phyloP scores from a whole-genome alignment of 192 early-diverging fungal genomes.

The Entrophospora sp. region DNA sequence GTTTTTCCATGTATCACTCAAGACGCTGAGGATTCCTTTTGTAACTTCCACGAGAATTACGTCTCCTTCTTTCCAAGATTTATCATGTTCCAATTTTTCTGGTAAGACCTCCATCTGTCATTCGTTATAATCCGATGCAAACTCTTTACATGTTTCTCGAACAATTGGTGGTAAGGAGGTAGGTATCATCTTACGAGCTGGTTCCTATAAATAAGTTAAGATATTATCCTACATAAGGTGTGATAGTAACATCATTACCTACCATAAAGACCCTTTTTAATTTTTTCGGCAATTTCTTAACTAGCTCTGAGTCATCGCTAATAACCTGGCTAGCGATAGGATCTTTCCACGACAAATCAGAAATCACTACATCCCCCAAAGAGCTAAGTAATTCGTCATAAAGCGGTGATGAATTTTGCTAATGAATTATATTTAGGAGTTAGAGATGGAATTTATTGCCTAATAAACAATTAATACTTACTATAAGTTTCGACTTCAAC shows the following conservation, averaged over 20 bases:
- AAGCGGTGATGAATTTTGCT: neutral
- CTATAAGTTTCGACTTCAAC: neutral
- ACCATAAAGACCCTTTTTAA: neutral
- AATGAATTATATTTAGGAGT: neutral
- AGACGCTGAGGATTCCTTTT: neutral
- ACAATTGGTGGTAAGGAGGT: neutral
- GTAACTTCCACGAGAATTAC: slow-evolving; percentile 7
- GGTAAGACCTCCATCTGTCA: neutral
- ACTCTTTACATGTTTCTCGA: neutral
- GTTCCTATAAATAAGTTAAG: slow-evolving; percentile 5
- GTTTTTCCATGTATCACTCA: neutral
- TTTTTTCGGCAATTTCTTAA: neutral
- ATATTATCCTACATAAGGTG: neutral
- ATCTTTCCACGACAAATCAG: neutral
- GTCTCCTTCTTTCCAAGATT: slow-evolving; percentile 2
- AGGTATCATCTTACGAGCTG: slow-evolving; percentile 5
- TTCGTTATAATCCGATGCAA: neutral
- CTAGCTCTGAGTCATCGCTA: neutral
- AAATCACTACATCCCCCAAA: neutral
- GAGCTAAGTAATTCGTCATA: neutral
- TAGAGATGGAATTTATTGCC: neutral
- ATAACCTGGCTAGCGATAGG: slow-evolving; percentile 2
- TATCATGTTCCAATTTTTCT: slow-evolving; percentile 8
- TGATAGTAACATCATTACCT: slow-evolving; percentile 3
- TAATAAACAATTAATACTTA: slow-evolving; percentile 1